A percentile compares a stretch with the other conserved stretches of the same genome.
These are phyloP conservation scores for Casuarina equisetifolia DNA, from an alignment of 306 rosid genomes.

Conservation along the genomic window DNA sequence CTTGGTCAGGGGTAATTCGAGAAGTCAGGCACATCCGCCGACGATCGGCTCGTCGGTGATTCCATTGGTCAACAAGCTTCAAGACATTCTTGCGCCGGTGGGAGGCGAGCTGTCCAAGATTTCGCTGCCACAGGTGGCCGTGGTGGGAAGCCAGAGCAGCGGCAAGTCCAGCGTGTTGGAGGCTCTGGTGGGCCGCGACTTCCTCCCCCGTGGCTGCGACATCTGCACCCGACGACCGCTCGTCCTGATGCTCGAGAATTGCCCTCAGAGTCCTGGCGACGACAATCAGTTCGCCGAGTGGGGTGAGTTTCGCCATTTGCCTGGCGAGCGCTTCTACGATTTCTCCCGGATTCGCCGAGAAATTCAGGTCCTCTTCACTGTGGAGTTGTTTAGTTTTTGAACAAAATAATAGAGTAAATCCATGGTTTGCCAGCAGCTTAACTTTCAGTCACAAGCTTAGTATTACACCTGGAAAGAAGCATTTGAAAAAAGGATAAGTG, in stretches of 20 bases:
- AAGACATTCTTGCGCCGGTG: slow-evolving; percentile 84
- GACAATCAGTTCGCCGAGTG: slow-evolving; percentile 57
- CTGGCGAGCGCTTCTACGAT: slow-evolving; percentile 61
- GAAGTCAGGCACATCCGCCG: slow-evolving; percentile 27
- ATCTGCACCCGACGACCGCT: slow-evolving; percentile 93
- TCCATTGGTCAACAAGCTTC: slow-evolving; percentile 88
- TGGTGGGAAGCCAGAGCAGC: slow-evolving; percentile 97
- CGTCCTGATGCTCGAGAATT: slow-evolving; percentile 64
- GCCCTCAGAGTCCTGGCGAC: slow-evolving; percentile 39
- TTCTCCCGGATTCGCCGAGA: slow-evolving; percentile 88
- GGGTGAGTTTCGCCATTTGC: slow-evolving; percentile 92
- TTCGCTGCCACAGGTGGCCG: slow-evolving; percentile 96
- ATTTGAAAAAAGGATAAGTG: no score
- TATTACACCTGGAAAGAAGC: no score
- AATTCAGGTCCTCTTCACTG: slow-evolving; percentile 62
- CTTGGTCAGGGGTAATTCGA: background rate
- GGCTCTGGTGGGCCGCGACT: slow-evolving; percentile 94
- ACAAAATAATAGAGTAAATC: background rate
- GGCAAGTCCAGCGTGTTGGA: slow-evolving; percentile 99
- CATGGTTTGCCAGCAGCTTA: no score
- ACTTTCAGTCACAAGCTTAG: no score
- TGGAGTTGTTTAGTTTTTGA: background rate
- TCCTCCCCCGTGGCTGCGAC: slow-evolving; percentile 91
- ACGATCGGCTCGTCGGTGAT: slow-evolving; percentile 71
- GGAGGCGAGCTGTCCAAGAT: slow-evolving; percentile 77